Percentiles rank a stretch among this genome's conserved stretches.
Conservation (phyloP, 306 rosid species). For the Castanea sativa region DNA sequence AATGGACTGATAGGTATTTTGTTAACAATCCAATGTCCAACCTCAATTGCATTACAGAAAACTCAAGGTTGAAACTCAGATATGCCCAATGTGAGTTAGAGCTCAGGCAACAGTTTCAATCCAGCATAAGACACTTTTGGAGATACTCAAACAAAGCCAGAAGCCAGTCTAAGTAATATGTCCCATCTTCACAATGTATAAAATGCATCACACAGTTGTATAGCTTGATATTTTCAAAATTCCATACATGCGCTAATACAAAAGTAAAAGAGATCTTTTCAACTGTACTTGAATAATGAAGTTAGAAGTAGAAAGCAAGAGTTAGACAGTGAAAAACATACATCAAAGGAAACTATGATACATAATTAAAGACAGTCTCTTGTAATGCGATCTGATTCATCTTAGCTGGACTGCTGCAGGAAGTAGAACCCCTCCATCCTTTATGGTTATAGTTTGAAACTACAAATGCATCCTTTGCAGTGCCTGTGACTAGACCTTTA, state of each 20-base stretch:
- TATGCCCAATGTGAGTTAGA: background rate
- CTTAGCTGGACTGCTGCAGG: conserved; percentile 47
- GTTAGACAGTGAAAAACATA: conserved; percentile 35
- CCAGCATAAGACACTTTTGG: background rate
- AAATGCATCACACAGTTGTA: background rate
- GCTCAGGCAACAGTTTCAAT: background rate
- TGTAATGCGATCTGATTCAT: conserved; percentile 71
- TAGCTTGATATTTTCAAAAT: background rate
- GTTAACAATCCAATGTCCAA: conserved; percentile 47
- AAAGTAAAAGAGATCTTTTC: background rate
- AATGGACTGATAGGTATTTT: conserved; percentile 48
- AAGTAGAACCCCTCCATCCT: conserved; percentile 26
- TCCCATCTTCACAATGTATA: background rate
- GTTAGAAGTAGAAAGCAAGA: background rate
- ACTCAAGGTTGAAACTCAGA: background rate
- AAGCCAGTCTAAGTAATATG: background rate
- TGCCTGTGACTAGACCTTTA: conserved; percentile 53
- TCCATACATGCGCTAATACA: background rate
- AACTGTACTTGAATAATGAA: background rate
- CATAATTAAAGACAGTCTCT: conserved; percentile 66
- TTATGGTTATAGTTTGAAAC: conserved; percentile 28
- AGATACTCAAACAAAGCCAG: background rate
- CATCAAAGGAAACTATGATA: conserved; percentile 53
- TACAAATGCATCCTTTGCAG: conserved; percentile 14
- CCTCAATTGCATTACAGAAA: background rate